Evolutionary conservation across 1,284 basidiomycete genomes (phyloP).

Genomic region (Kalmanozyma brasiliensis): DNA sequence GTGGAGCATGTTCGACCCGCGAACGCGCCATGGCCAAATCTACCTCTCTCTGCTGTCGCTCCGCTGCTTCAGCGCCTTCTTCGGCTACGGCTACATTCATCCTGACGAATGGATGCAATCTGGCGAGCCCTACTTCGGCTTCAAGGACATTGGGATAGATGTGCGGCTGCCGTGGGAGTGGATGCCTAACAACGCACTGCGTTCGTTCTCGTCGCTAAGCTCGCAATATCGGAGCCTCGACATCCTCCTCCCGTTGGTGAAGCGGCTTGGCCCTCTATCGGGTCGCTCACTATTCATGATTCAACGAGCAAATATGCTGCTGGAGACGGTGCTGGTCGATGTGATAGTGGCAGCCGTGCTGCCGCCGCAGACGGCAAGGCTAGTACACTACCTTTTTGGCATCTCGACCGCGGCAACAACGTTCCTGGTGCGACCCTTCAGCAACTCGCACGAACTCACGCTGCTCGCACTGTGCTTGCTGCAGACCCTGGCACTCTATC

Average conservation of each 20-base stretch:
- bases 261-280: background rate
- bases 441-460: constrained; percentile 64
- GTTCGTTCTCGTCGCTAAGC: constrained; percentile 18
- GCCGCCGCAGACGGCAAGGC: constrained; percentile 7
- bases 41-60: constrained; percentile 54
- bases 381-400: constrained; percentile 46
- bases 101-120: constrained; percentile 69
- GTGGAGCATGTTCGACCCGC: constrained; percentile 17
- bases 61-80: constrained; percentile 54
- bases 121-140: constrained; percentile 58
- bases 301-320: constrained; percentile 10
- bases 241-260: background rate
- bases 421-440: constrained; percentile 66
- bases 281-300: constrained; percentile 19
- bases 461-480: constrained; percentile 39
- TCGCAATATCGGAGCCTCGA: constrained; percentile 8
- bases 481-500: constrained; percentile 2
- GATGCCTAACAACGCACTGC: constrained; percentile 22
- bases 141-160: background rate
- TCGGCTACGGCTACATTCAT: constrained; percentile 63
- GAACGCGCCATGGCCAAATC: constrained; percentile 11
- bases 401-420: constrained; percentile 57
- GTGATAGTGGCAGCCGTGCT: constrained; percentile 4
- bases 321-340: constrained; percentile 25
- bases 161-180: constrained; percentile 34